Percentiles rank a stretch among this genome's conserved stretches.
Evolutionary conservation across 179 eudicot genomes (phyloP).

Genomic region (Pouteria campechiana): DNA sequence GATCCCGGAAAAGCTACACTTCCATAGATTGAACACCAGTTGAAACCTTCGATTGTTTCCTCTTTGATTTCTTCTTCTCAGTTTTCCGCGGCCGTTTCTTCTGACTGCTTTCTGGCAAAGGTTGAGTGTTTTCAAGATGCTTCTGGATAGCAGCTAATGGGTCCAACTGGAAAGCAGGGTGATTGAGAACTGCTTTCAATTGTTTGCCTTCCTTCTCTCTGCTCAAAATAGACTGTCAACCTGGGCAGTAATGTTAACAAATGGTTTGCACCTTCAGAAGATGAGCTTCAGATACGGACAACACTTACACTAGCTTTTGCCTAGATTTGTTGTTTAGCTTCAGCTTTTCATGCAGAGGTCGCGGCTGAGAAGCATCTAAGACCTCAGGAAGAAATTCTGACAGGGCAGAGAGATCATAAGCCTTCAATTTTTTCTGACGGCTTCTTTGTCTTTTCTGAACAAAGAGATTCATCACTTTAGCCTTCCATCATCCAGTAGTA

Average conservation of each 20-base stretch:
- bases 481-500: neutral
- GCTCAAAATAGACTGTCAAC: slow-evolving; percentile 7
- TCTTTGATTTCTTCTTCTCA: slow-evolving; percentile 35
- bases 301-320: slow-evolving; percentile 57
- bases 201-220: slow-evolving; percentile 66
- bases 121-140: slow-evolving; percentile 78
- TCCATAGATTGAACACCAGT: slow-evolving; percentile 52
- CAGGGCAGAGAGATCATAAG: slow-evolving; percentile 71
- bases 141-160: slow-evolving; percentile 69
- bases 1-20: too few relatives aligned
- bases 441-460: slow-evolving; percentile 30
- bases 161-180: slow-evolving; percentile 54
- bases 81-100: slow-evolving; percentile 20
- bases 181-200: slow-evolving; percentile 37
- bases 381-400: slow-evolving; percentile 68
- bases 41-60: slow-evolving; percentile 29
- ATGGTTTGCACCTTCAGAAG: too few relatives aligned
- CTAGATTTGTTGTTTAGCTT: slow-evolving; percentile 62
- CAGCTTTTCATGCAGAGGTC: slow-evolving; percentile 16
- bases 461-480: neutral
- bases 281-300: too few relatives aligned
- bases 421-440: slow-evolving; percentile 63
- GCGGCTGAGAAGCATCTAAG: slow-evolving; percentile 16
- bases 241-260: too few relatives aligned
- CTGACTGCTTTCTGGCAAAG: slow-evolving; percentile 33